Base-by-base conservation (phyloP, 1,139 yeast species). In the Taiozyma sp. region DNA sequence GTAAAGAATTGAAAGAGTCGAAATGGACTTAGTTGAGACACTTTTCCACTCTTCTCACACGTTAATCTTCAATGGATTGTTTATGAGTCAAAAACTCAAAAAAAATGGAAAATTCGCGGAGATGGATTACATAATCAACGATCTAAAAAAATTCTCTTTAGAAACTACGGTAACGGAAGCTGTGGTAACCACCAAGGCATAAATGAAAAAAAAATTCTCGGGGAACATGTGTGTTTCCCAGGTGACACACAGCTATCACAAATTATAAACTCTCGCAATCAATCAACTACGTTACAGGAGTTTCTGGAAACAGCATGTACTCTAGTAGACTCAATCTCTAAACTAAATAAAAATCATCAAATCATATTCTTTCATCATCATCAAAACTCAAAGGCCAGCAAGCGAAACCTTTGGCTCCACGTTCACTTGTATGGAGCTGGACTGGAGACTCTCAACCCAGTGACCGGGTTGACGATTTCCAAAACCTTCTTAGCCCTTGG, bases 381-480 rank as follows among this genome's bases (percentile, higher is more conserved):
- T 32, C 19, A 32, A 32, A 32, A 30, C 34, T 11, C n/a, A 3
- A 30, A 30, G 21, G 26, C 26, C 26, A 24, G 7, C 26, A 24
- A 24, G 6, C 7, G 5, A 24, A 24, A 24, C 5, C 6, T 24
- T 24, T 24, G 26, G 7, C 26, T 13, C 22, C 37, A 44, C 24
- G 24, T 53, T 50, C 42, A 59, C 49, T 56, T 64, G 44, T 58
- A 59, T 28, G 76, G 75, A 22, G 54, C 54, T 22, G 88, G 84
- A 26, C 87, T 80, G 6, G 75, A 75, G 32, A 85, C 80, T 62
- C 85, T 75, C 71, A 83, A 66, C 46, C 89, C 89, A 6, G 95
- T 86, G 49, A 78, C 80, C 9, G 95, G 95, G 65, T 87, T 85
- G 54, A 88, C 83, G 58, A 87, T 87, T 63, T 86, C 93, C 62